Percentiles rank a stretch among this genome's conserved stretches.
These are phyloP conservation scores for Tritrichomonas musculus DNA, from an alignment of 208 protist species.

Conservation along the genomic window DNA sequence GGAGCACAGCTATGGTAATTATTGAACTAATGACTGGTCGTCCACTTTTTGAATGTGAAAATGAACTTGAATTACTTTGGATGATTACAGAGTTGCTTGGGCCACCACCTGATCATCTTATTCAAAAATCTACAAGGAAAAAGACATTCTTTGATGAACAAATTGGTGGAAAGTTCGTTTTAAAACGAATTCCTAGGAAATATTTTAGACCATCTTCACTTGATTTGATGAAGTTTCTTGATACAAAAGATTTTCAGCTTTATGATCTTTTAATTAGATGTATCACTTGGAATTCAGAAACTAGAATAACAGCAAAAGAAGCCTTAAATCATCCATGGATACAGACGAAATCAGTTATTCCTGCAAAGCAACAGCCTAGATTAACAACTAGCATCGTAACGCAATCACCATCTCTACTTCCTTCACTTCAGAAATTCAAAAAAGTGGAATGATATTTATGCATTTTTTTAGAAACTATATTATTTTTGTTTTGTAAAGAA, in stretches of 20 bases:
- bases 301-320: constrained; percentile 2
- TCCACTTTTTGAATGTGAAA: constrained; percentile 41
- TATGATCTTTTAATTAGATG: constrained; percentile 40
- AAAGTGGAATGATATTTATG: no score
- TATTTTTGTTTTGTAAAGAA: no score
- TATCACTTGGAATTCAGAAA: constrained; percentile 34
- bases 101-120: constrained; percentile 30
- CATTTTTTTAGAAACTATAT: no score
- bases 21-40: constrained; percentile 89
- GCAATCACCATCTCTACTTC: no score
- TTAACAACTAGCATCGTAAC: no score
- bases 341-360: no score
- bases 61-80: constrained; percentile 41
- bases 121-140: neutral
- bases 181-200: no score
- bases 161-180: neutral
- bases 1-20: constrained; percentile 92
- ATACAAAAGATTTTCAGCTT: neutral
- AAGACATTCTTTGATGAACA: constrained; percentile 28
- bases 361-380: no score
- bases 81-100: constrained; percentile 39
- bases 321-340: constrained; percentile 36
- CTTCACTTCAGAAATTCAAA: no score
- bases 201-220: no score
- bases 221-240: no score